Evolutionary conservation across 2,329 filamentous ascomycete genomes (phyloP), one percentile per base, ranked within the genome.

Genomic region (Colletotrichum australisinense): DNA sequence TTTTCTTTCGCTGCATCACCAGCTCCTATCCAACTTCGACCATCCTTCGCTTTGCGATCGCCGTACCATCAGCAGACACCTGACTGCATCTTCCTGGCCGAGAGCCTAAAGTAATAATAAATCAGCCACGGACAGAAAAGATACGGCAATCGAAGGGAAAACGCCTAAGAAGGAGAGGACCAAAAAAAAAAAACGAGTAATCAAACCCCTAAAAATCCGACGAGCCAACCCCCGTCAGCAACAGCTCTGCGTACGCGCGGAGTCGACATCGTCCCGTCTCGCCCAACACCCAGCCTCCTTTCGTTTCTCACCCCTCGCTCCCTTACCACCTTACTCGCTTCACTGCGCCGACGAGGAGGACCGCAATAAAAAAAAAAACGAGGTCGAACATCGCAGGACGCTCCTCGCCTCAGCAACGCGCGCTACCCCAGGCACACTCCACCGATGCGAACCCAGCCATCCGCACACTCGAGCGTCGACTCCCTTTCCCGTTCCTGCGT

Each of bases 391-490:
- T 75, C 77, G 76, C 70, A 76, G 78, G 75, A 75, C 75, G 77
- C 76, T 76, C 74, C 69, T 77, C 76, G 58, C 56, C 64, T 56
- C 42, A 65, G 77, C 77, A 76, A 79, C 78, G 75, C 67, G 65
- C 75, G 67, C 77, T 74, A 76, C 75, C 76, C 76, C 76, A 65
- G 75, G 75, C 42, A 77, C 78, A 78, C 78, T 78, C 81, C 80
- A 77, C 80, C 80, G 81, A 85, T 85, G 83, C 81, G 80, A 76
- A 78, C 79, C 85, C 84, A 86, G 84, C 86, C 85, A 84, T 86
- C 81, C 79, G 78, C 78, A 81, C 79, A 77, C 79, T 81, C 81
- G 82, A 83, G 77, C 73, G 71, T 77, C 79, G 77, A 81, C 77
- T 77, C 73, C 75, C 77, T 77, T 79, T 77, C 63, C 62, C 55